These are phyloP conservation scores for Cephaloascus albidus DNA, from an alignment of 805 yeast genomes.

Conservation along the genomic window DNA sequence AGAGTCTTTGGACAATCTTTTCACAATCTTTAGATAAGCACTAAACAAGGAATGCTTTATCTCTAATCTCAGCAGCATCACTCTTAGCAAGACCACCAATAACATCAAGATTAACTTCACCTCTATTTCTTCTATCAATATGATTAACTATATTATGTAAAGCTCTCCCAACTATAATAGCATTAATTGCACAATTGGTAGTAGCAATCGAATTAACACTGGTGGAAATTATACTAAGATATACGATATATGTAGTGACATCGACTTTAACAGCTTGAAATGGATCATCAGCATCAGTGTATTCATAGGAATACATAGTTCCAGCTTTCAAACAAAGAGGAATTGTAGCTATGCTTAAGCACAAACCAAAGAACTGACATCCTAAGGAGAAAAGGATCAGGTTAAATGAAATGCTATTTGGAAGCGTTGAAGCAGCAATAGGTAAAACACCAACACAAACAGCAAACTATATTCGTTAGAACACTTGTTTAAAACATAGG, in stretches of 20 bases:
- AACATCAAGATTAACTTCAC: constrained; percentile 2
- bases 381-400: constrained; percentile 10
- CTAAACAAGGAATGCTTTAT: not conserved
- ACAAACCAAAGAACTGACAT: constrained; percentile 11
- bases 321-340: constrained; percentile 11
- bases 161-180: constrained; percentile 6
- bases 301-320: constrained; percentile 17
- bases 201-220: not conserved
- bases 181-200: constrained; percentile 2
- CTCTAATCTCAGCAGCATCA: not conserved
- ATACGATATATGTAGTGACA: constrained; percentile 18
- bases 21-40: not conserved
- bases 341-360: constrained; percentile 9
- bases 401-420: constrained; percentile 11
- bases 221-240: not conserved
- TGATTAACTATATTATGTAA: constrained; percentile 7
- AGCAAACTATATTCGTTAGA: not conserved
- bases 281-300: constrained; percentile 5
- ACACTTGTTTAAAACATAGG: not conserved
- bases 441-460: constrained; percentile 7
- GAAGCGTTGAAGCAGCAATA: constrained; percentile 11
- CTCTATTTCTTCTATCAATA: constrained; percentile 9
- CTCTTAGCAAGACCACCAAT: not conserved
- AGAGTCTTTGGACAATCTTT: not conserved
- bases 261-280: constrained; percentile 10